These are phyloP conservation scores for Fraxinus greggii DNA, from an alignment of 305 asterid genomes.

Conservation along the genomic window DNA sequence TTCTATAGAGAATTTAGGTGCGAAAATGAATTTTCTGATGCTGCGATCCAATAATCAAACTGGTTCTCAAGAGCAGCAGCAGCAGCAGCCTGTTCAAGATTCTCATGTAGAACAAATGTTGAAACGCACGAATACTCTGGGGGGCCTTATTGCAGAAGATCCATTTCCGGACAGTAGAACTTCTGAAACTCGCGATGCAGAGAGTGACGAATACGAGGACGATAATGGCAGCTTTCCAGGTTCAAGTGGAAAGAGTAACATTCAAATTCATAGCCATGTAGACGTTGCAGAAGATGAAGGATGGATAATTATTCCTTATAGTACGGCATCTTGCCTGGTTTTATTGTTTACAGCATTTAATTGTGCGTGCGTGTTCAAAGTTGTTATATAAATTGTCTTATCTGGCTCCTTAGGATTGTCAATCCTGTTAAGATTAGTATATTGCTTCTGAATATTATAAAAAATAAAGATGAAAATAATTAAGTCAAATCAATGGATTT, in stretches of 20 bases:
- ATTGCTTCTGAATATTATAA: neutral
- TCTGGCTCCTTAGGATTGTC: neutral
- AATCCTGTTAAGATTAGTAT: neutral
- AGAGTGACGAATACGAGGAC: conserved; percentile 33
- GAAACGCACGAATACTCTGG: conserved; percentile 49
- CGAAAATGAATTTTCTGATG: conserved; percentile 81
- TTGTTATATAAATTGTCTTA: neutral
- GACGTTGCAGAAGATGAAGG: conserved; percentile 83
- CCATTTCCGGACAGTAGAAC: conserved; percentile 35
- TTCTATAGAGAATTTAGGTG: conserved; percentile 40
- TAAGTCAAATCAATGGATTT: neutral
- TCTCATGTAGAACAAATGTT: conserved; percentile 37
- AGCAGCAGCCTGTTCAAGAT: conserved; percentile 50
- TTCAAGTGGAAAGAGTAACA: conserved; percentile 40
- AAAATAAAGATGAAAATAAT: neutral
- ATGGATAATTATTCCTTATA: conserved; percentile 65
- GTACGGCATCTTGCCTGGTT: conserved; percentile 46
- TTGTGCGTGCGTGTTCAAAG: neutral
- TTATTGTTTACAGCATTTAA: conserved; percentile 5
- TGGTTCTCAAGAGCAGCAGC: conserved; percentile 41
- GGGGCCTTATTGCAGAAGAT: conserved; percentile 67
- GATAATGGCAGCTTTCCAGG: conserved; percentile 38
- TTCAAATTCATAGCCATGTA: conserved; percentile 48
- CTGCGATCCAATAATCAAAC: conserved; percentile 78
- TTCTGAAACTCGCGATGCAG: conserved; percentile 30